Evolutionary conservation across 352 stramenopile genomes (phyloP).

Genomic region (Pythium dissotocum): DNA sequence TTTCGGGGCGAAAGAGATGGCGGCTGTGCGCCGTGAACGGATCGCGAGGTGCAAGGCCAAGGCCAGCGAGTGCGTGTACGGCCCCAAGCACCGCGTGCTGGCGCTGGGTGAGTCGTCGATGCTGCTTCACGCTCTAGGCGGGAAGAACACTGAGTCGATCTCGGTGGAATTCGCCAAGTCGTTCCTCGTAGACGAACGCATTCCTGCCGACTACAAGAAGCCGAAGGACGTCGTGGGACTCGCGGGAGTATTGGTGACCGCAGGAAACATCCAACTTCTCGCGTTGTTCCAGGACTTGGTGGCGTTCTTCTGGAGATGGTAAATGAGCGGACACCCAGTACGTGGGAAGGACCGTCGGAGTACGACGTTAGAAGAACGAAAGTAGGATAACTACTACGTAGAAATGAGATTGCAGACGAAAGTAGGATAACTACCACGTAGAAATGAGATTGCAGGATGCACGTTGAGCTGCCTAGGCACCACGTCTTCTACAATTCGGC

Average conservation of each 20-base stretch:
- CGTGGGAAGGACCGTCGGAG: no score
- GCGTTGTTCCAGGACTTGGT: not conserved
- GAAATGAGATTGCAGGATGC: no score
- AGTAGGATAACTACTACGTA: no score
- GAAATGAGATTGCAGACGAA: no score
- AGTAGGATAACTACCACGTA: no score
- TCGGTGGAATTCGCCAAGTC: slow-evolving; percentile 14
- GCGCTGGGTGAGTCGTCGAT: slow-evolving; percentile 34
- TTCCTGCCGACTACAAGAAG: slow-evolving; percentile 31
- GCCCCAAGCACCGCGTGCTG: slow-evolving; percentile 18
- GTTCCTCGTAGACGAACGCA: slow-evolving; percentile 34
- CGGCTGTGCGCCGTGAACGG: not conserved
- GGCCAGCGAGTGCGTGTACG: not conserved
- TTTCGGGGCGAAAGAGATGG: not conserved
- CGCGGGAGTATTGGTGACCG: not conserved
- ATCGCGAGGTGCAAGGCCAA: not conserved
- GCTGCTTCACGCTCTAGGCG: slow-evolving; percentile 29
- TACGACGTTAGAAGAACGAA: no score
- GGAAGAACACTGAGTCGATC: slow-evolving; percentile 21
- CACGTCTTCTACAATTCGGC: no score
- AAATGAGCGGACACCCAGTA: not conserved
- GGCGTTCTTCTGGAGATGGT: not conserved
- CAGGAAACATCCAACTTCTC: not conserved
- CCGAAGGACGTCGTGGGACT: slow-evolving; percentile 3
- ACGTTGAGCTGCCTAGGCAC: no score